Percentiles rank a stretch among this genome's conserved stretches.
Evolutionary conservation across 1,284 basidiomycete genomes (phyloP).

Genomic region (Boletus smithii): DNA sequence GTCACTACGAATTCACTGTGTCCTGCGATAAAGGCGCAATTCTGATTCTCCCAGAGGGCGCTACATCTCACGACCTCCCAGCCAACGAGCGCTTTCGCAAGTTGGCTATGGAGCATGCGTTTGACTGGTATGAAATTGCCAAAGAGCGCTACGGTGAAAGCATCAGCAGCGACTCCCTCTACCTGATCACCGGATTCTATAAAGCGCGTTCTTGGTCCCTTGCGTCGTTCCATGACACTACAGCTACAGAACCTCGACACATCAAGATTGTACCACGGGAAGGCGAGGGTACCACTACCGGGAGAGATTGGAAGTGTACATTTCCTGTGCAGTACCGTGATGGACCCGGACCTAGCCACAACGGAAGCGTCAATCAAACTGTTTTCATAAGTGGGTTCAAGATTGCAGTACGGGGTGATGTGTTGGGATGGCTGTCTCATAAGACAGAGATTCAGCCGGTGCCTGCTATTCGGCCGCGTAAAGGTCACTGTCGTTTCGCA

Average conservation of each 20-base stretch:
- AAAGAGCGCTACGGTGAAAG: background rate
- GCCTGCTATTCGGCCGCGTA: too few species aligned
- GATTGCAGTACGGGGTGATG: slow-evolving; percentile 7
- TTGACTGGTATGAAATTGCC: slow-evolving; percentile 1
- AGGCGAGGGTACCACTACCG: background rate
- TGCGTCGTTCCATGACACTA: slow-evolving; percentile 2
- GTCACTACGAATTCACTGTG: background rate
- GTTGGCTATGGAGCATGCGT: background rate
- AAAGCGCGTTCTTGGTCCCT: slow-evolving; percentile 12
- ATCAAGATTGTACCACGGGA: background rate
- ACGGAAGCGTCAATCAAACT: slow-evolving; percentile 5
- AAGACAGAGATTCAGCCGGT: too few species aligned
- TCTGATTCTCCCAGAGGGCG: slow-evolving; percentile 11
- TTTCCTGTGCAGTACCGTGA: background rate
- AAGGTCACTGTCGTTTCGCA: too few species aligned
- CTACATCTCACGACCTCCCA: background rate
- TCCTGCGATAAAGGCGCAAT: slow-evolving; percentile 2
- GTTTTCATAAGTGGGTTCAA: slow-evolving; percentile 12
- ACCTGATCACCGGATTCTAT: slow-evolving; percentile 11
- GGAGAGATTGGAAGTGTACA: background rate
- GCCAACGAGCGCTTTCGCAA: background rate
- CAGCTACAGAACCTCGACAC: background rate
- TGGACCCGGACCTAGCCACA: background rate
- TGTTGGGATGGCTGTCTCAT: background rate
- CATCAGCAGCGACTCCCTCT: slow-evolving; percentile 5